phyloP scores from a whole-genome alignment of 768 basidiomycete species.

The Lactarius akahatsu region DNA sequence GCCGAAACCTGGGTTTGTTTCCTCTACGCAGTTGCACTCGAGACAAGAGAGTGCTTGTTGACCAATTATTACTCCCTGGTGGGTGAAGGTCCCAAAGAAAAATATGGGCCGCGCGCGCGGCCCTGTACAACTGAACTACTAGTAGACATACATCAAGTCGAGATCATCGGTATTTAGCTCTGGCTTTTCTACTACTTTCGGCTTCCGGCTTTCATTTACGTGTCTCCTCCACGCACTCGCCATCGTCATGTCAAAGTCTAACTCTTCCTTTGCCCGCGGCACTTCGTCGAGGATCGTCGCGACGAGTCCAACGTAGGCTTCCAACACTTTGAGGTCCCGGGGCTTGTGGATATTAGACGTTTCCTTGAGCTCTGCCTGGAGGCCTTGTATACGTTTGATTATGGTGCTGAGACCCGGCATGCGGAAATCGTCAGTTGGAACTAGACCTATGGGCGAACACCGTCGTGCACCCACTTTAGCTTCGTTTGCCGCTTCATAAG shows the following conservation, averaged over 20 bases:
- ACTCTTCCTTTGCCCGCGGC: slow-evolving; percentile 15
- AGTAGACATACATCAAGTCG: slow-evolving; percentile 1
- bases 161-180: slow-evolving; percentile 19
- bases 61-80: not conserved
- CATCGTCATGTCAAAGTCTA: slow-evolving; percentile 10
- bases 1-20: too few relatives aligned
- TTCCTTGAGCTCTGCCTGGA: slow-evolving; percentile 9
- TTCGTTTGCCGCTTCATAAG: slow-evolving; percentile 19
- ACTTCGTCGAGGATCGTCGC: not conserved
- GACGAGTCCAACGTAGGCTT: not conserved
- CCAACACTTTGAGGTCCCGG: slow-evolving; percentile 9
- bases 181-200: slow-evolving; percentile 19
- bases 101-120: not conserved
- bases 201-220: slow-evolving; percentile 7
- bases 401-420: not conserved
- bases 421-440: not conserved
- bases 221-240: slow-evolving; percentile 16
- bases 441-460: not conserved
- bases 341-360: slow-evolving; percentile 9
- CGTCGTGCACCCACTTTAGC: slow-evolving; percentile 1
- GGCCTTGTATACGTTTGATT: slow-evolving; percentile 4
- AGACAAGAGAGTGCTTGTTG: not conserved
- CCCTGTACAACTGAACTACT: not conserved
- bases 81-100: not conserved
- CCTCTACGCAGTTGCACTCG: not conserved